Conservation (phyloP, 805 yeast genomes). For the Candida alai region DNA sequence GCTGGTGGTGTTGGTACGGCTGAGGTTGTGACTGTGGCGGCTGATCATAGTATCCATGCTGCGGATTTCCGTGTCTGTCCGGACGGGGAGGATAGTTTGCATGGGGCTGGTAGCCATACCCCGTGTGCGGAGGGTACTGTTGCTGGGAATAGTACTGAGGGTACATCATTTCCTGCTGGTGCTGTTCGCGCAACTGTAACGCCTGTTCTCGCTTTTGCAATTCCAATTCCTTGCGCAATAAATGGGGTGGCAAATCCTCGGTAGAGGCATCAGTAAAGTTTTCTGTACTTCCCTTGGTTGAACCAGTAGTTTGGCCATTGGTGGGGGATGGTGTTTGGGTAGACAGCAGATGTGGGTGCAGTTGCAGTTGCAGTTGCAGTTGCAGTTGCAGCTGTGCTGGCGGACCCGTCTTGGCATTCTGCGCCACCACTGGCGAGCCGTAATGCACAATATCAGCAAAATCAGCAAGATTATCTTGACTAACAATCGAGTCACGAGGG, state of each 20-base stretch:
- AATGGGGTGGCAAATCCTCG: slow-evolving; percentile 13
- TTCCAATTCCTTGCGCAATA: slow-evolving; percentile 21
- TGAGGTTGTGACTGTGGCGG: slow-evolving; percentile 7
- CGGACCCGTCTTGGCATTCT: slow-evolving; percentile 22
- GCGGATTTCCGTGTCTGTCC: slow-evolving; percentile 1
- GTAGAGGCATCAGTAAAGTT: slow-evolving; percentile 1
- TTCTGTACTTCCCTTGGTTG: neutral
- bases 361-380: slow-evolving; percentile 3
- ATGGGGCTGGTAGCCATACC: slow-evolving; percentile 6
- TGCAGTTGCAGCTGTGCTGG: neutral
- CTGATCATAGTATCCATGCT: slow-evolving; percentile 6
- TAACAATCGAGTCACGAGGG: slow-evolving; percentile 16
- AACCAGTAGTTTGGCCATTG: neutral
- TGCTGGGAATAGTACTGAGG: too few species aligned
- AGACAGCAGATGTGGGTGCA: neutral
- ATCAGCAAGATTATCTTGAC: slow-evolving; percentile 29
- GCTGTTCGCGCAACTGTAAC: slow-evolving; percentile 14
- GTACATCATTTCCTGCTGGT: slow-evolving; percentile 11
- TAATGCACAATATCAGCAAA: slow-evolving; percentile 34
- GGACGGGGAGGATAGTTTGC: slow-evolving; percentile 10
- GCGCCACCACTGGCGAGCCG: slow-evolving; percentile 32
- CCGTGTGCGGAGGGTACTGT: slow-evolving; percentile 5
- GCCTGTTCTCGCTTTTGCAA: slow-evolving; percentile 26
- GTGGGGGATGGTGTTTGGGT: neutral
- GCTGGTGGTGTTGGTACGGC: slow-evolving; percentile 8